Evolutionary conservation across 116 monocot species (phyloP).

Genomic region (Phalaenopsis hybrid): DNA sequence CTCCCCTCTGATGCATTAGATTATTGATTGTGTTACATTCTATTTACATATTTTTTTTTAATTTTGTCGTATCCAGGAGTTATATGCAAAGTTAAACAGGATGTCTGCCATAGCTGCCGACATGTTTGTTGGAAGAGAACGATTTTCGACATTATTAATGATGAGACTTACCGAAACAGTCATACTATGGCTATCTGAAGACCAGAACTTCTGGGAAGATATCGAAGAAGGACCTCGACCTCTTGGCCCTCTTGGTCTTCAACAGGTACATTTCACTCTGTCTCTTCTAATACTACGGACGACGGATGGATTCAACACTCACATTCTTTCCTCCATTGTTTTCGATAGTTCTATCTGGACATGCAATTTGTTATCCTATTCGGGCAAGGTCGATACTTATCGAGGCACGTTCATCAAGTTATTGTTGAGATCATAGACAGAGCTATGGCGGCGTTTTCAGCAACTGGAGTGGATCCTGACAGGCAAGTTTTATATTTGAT

Average conservation of each 20-base stretch:
- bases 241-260: conserved; percentile 82
- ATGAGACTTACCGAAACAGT: conserved; percentile 92
- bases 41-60: neutral
- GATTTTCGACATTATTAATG: conserved; percentile 82
- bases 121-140: conserved; percentile 93
- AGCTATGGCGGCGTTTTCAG: conserved; percentile 77
- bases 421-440: conserved; percentile 76
- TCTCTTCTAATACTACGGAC: conserved; percentile 2
- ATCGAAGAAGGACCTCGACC: conserved; percentile 77
- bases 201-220: conserved; percentile 96
- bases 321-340: conserved; percentile 11
- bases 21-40: neutral
- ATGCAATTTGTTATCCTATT: conserved; percentile 94
- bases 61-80: conserved; percentile 44
- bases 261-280: conserved; percentile 46
- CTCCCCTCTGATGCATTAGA: neutral
- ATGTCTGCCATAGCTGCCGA: conserved; percentile 76
- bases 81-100: conserved; percentile 73
- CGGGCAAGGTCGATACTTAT: conserved; percentile 84
- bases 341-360: conserved; percentile 90
- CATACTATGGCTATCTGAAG: conserved; percentile 80
- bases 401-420: conserved; percentile 78
- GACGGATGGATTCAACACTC: neutral
- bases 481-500: conserved; percentile 31
- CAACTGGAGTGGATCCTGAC: conserved; percentile 77